These are phyloP conservation scores for Globisporangium uncinulatum DNA, from an alignment of 352 stramenopile species.

Conservation along the genomic window DNA sequence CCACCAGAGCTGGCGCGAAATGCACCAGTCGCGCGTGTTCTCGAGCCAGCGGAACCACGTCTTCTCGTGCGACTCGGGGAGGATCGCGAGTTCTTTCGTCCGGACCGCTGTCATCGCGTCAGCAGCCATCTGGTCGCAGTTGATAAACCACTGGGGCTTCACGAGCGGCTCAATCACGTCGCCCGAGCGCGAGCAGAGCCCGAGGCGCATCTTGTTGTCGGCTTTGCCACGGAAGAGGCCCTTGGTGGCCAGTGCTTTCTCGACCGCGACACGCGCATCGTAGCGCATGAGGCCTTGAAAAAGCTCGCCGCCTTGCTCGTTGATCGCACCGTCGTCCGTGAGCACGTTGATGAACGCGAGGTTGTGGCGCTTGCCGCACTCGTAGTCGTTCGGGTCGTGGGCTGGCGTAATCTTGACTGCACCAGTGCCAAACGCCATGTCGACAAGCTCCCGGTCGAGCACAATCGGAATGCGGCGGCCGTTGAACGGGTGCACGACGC, in stretches of 20 bases:
- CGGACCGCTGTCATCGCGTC: constrained; percentile 79
- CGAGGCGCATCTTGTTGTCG: constrained; percentile 98
- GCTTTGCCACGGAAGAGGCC: constrained; percentile 96
- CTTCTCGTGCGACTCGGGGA: constrained; percentile 90
- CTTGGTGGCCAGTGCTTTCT: constrained; percentile 92
- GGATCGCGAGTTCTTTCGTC: constrained; percentile 77
- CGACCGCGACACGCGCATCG: constrained; percentile 78
- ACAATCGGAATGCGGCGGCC: constrained; percentile 96
- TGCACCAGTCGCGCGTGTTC: constrained; percentile 99
- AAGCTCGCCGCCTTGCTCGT: constrained; percentile 84
- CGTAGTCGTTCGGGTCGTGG: constrained; percentile 99
- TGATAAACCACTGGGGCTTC: constrained; percentile 97
- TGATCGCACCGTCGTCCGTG: constrained; percentile 95
- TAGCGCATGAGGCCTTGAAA: constrained; percentile 88
- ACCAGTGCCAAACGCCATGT: constrained; percentile 98
- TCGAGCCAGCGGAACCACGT: constrained; percentile 97
- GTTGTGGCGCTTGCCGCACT: constrained; percentile 95
- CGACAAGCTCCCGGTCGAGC: constrained; percentile 93
- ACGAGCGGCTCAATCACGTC: constrained; percentile 99
- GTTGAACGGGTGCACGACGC: constrained; percentile 98
- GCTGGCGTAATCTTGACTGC: constrained; percentile 99
- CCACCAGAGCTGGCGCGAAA: constrained; percentile 99
- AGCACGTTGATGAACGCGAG: constrained; percentile 98
- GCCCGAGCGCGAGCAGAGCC: constrained; percentile 96
- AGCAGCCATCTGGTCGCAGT: constrained; percentile 65